A percentile compares a stretch with the other conserved stretches of the same genome.
Evolutionary conservation across 345 rosid genomes (phyloP).

Genomic region (Murraya koenigii): DNA sequence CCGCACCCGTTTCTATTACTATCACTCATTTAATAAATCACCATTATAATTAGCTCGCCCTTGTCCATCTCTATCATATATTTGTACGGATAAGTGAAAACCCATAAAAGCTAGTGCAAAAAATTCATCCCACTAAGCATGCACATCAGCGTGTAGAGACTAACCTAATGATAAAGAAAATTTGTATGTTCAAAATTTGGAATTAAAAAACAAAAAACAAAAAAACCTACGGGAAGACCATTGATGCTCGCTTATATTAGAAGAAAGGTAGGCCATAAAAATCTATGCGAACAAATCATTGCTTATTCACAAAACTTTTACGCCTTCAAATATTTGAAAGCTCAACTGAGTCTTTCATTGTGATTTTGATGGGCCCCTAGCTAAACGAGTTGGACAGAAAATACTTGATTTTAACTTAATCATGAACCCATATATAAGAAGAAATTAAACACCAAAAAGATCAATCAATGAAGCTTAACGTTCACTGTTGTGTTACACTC

Average conservation of each 20-base stretch:
- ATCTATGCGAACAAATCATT: neutral
- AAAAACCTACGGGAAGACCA: neutral
- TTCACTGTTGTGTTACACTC: neutral
- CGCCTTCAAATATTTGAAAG: neutral
- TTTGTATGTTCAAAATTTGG: neutral
- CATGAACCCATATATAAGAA: neutral
- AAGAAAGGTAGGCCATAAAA: conserved; percentile 5
- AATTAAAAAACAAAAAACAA: too few species aligned
- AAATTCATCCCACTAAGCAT: neutral
- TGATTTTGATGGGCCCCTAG: conserved; percentile 5
- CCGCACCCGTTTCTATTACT: neutral
- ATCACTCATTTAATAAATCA: neutral
- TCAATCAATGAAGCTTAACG: neutral
- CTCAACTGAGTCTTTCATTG: neutral
- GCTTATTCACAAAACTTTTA: neutral
- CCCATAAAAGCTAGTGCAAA: neutral
- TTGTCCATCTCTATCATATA: neutral
- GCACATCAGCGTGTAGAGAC: neutral
- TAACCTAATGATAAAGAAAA: neutral
- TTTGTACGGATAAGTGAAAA: neutral
- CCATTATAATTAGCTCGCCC: neutral
- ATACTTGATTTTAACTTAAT: neutral
- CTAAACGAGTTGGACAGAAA: conserved; percentile 8
- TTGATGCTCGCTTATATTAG: neutral
- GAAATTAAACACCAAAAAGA: neutral